Evolutionary conservation across 2,329 filamentous ascomycete species (phyloP), one percentile per base, ranked within the genome.

Genomic region (Escovopsis sp.): DNA sequence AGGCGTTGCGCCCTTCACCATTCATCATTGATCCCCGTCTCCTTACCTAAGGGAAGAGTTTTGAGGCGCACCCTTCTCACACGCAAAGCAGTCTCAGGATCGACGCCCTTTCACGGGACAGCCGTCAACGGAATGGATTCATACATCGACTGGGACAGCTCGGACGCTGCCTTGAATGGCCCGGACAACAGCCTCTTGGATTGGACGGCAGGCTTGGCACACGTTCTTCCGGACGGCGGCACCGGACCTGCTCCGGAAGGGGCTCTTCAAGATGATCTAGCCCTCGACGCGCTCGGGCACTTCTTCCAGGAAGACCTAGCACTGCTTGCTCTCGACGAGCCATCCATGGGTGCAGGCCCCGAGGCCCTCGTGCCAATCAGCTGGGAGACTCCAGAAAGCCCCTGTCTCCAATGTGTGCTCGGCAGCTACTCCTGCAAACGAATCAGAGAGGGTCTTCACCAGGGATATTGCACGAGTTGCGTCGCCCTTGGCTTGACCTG

Each of bases 71-170:
- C 42, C 42, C 42, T 36, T 41, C 35, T 47, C 38, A 33, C 34
- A 10, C 28, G 3, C 6, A 30, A 6, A 6, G 28, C 6, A 10
- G 6, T 10, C 28, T 6, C 10, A 30, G 28, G 6, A 6, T 30
- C 10, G 6, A 30, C 28, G 28, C 28, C 28, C 28, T 30, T 30
- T 10, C 28, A 15, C 15, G 6, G 10, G 60, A 45, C 59, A n/a
- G 47, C 51, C 44, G 52, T 73, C 48, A 66, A 75, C 43, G 69
- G 75, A 42, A 63, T 72, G 65, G 75, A 80, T 43, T 71, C 79
- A 47, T 77, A 81, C 55, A 72, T 83, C 57, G 66, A 77, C 55
- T 80, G 75, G 73, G 72, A 77, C 51, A 60, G 68, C 45, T 64
- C 67, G 40, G 68, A 61, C 38, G 60, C 64, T 36, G 56, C 58